Evolutionary conservation across 2,329 filamentous ascomycete species (phyloP).

Genomic region (Trichoderma hamatum): DNA sequence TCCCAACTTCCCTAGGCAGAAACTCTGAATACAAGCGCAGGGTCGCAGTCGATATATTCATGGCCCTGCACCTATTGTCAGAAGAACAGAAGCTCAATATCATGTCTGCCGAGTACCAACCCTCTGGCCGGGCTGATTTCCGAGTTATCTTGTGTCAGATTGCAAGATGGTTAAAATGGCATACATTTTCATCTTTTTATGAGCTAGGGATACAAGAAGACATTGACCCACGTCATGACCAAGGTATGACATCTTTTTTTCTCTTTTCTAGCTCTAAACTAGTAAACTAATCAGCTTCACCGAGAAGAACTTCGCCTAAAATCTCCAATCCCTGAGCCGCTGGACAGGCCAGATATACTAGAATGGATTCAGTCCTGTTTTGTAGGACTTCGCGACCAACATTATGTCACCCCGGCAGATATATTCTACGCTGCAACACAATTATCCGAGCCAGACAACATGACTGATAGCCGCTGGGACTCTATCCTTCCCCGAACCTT

Average conservation of each 20-base stretch:
- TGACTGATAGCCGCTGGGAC: conserved; percentile 48
- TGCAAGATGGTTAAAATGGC: conserved; percentile 78
- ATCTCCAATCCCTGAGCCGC: conserved; percentile 41
- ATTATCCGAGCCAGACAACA: conserved; percentile 41
- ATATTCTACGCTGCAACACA: conserved; percentile 48
- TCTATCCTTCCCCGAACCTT: conserved; percentile 66
- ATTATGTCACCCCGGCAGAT: conserved; percentile 50
- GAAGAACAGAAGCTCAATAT: conserved; percentile 87
- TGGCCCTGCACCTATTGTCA: conserved; percentile 81
- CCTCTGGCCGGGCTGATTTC: conserved; percentile 55
- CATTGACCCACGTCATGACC: conserved; percentile 43
- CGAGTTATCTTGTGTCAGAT: conserved; percentile 80
- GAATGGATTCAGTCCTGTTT: conserved; percentile 58
- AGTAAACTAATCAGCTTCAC: conserved; percentile 24
- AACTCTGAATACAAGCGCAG: conserved; percentile 61
- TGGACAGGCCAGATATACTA: conserved; percentile 48
- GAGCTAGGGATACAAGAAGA: conserved; percentile 58
- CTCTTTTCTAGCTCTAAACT: background rate
- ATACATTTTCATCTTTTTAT: conserved; percentile 51
- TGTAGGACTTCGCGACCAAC: conserved; percentile 40
- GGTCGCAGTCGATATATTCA: conserved; percentile 66
- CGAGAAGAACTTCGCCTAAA: conserved; percentile 39
- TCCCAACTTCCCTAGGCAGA: conserved; percentile 62
- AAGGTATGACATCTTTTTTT: conserved; percentile 39
- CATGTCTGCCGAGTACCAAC: conserved; percentile 49